These are phyloP conservation scores for Trichophyton verrucosum DNA, from an alignment of 2,329 filamentous ascomycete genomes.

Conservation along the genomic window DNA sequence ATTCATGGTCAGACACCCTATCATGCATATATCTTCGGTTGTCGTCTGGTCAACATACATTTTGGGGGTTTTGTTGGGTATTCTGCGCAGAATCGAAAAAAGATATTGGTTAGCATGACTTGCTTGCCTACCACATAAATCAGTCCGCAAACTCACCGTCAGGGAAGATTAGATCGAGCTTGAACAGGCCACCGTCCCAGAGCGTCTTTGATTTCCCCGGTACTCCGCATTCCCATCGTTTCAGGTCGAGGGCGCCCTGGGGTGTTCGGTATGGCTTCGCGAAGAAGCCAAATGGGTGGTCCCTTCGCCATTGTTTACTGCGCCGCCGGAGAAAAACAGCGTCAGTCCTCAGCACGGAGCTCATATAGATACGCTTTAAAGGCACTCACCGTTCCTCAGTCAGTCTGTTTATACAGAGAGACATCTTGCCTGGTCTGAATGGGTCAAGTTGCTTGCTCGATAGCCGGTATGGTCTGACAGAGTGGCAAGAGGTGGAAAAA, in stretches of 20 bases:
- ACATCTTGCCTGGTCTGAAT: conserved; percentile 43
- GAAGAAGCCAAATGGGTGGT: conserved; percentile 96
- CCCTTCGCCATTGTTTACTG: conserved; percentile 95
- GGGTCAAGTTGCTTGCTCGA: background rate
- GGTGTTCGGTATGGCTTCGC: conserved; percentile 72
- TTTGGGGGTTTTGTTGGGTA: conserved; percentile 98
- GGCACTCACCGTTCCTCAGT: conserved; percentile 69
- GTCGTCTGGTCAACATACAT: conserved; percentile 49
- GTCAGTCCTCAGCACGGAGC: conserved; percentile 10
- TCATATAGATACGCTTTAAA: background rate
- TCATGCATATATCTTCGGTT: background rate
- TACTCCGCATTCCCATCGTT: conserved; percentile 92
- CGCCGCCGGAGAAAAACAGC: background rate
- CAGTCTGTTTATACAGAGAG: conserved; percentile 75
- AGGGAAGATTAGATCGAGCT: conserved; percentile 82
- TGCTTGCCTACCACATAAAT: background rate
- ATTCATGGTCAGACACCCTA: conserved; percentile 5
- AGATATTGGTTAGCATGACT: background rate
- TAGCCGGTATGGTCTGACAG: background rate
- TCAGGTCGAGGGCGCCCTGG: conserved; percentile 75
- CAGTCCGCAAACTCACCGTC: conserved; percentile 53
- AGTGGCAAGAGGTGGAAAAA: background rate
- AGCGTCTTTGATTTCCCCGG: conserved; percentile 94
- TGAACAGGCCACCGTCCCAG: conserved; percentile 96
- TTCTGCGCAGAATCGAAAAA: conserved; percentile 44